A percentile compares a stretch with the other conserved stretches of the same genome.
Conservation (phyloP, 2,329 filamentous ascomycete genomes). For the Scedosporium apiospermum region DNA sequence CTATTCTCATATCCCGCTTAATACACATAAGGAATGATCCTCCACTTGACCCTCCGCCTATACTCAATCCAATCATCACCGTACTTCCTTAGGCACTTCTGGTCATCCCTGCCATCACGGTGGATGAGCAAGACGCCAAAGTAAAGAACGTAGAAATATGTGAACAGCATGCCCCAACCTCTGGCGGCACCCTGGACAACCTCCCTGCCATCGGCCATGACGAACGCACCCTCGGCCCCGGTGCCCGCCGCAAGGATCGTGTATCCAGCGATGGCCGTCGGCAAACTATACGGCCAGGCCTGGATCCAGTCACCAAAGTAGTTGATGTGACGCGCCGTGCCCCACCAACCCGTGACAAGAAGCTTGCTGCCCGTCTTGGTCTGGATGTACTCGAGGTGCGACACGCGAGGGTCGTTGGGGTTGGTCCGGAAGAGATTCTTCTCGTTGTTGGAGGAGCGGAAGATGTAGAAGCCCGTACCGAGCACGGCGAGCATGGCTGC, state of each 20-base stretch:
- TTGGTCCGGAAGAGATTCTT: constrained; percentile 92
- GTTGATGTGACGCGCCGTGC: constrained; percentile 84
- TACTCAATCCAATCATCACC: constrained; percentile 88
- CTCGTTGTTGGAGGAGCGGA: constrained; percentile 87
- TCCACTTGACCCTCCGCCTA: constrained; percentile 68
- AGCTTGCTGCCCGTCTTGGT: constrained; percentile 75
- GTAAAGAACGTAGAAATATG: constrained; percentile 92
- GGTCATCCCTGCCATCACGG: constrained; percentile 77
- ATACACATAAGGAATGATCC: constrained; percentile 81
- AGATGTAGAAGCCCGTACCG: constrained; percentile 72
- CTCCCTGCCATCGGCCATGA: constrained; percentile 50
- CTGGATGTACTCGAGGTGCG: constrained; percentile 76
- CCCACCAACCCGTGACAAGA: constrained; percentile 88
- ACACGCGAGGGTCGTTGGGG: constrained; percentile 68
- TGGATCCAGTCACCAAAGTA: constrained; percentile 94
- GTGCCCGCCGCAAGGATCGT: constrained; percentile 51
- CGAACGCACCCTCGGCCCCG: constrained; percentile 38
- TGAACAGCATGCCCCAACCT: constrained; percentile 80
- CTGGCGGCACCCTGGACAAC: constrained; percentile 63
- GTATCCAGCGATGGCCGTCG: constrained; percentile 78
- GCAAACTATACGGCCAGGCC: constrained; percentile 82
- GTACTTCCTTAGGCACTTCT: constrained; percentile 86
- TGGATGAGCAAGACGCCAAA: constrained; percentile 82
- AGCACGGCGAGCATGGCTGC: constrained; percentile 58
- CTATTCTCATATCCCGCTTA: constrained; percentile 24